These are phyloP conservation scores for Calocybe gangraenosa DNA, from an alignment of 768 basidiomycete genomes.

Conservation along the genomic window DNA sequence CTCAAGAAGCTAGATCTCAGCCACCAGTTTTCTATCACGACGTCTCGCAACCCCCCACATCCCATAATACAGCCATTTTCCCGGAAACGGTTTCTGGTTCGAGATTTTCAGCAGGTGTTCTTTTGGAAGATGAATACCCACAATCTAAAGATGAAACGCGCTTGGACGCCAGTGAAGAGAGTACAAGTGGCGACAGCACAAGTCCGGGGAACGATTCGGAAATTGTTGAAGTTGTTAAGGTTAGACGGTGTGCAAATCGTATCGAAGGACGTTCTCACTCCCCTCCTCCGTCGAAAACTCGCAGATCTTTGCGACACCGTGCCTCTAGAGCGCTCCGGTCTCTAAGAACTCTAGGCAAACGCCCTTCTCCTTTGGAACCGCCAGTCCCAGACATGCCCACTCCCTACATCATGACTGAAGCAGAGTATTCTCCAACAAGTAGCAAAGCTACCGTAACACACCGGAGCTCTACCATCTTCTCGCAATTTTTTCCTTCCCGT, in stretches of 20 bases:
- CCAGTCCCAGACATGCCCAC: too few species aligned
- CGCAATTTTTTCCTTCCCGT: slow-evolving; percentile 32
- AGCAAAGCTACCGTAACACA: slow-evolving; percentile 33
- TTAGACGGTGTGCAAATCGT: slow-evolving; percentile 40
- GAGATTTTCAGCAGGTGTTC: slow-evolving; percentile 27
- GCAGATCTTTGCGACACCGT: slow-evolving; percentile 40
- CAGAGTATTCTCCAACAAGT: slow-evolving; percentile 19
- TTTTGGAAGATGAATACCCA: slow-evolving; percentile 21
- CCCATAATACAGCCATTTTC: slow-evolving; percentile 15
- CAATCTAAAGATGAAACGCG: slow-evolving; percentile 23
- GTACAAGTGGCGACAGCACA: slow-evolving; percentile 16
- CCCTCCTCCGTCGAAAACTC: slow-evolving; percentile 24
- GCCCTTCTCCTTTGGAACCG: slow-evolving; percentile 17
- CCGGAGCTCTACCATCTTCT: slow-evolving; percentile 32
- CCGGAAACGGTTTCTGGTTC: slow-evolving; percentile 22
- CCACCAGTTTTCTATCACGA: slow-evolving; percentile 19
- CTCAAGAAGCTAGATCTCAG: slow-evolving; percentile 14
- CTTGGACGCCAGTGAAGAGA: slow-evolving; percentile 19
- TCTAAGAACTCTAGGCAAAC: slow-evolving; percentile 39
- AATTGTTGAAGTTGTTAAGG: slow-evolving; percentile 58
- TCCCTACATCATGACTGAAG: too few species aligned
- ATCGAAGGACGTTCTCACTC: slow-evolving; percentile 10
- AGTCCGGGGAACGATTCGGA: slow-evolving; percentile 44
- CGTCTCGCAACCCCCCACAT: slow-evolving; percentile 6
- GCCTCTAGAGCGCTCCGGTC: slow-evolving; percentile 45